Evolutionary conservation across 140 eudicot species (phyloP).

Genomic region (Ambrosia hybrid): DNA sequence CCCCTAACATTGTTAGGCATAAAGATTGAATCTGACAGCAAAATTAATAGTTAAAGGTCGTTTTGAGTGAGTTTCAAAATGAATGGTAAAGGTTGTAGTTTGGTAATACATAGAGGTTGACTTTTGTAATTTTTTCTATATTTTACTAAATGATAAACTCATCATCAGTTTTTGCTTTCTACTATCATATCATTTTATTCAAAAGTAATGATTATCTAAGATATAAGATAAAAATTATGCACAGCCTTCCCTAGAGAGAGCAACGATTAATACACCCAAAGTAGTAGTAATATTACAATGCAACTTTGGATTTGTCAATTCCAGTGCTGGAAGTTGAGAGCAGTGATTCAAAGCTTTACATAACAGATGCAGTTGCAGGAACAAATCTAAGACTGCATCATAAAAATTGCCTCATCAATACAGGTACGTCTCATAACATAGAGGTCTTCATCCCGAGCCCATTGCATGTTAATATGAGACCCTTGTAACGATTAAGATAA

Average conservation of each 20-base stretch:
- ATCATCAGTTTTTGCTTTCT: too few relatives aligned
- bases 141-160: too few relatives aligned
- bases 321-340: background rate
- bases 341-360: conserved; percentile 25
- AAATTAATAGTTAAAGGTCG: too few relatives aligned
- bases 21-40: too few relatives aligned
- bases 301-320: conserved; percentile 13
- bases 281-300: conserved; percentile 8
- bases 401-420: background rate
- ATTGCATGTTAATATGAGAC: conserved; percentile 84
- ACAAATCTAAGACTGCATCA: conserved; percentile 36
- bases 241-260: background rate
- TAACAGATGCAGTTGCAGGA: conserved; percentile 23
- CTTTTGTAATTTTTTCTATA: too few relatives aligned
- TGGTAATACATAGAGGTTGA: too few relatives aligned
- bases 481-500: conserved; percentile 82
- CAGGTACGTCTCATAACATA: conserved; percentile 44
- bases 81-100: too few relatives aligned
- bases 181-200: too few relatives aligned
- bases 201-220: too few relatives aligned
- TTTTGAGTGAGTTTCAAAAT: too few relatives aligned
- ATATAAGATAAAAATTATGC: background rate
- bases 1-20: too few relatives aligned
- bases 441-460: conserved; percentile 91
- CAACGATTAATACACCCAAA: conserved; percentile 1